Evolutionary conservation across 163 green algal genomes (phyloP).

Genomic region (Trebouxia gelatinosa): DNA sequence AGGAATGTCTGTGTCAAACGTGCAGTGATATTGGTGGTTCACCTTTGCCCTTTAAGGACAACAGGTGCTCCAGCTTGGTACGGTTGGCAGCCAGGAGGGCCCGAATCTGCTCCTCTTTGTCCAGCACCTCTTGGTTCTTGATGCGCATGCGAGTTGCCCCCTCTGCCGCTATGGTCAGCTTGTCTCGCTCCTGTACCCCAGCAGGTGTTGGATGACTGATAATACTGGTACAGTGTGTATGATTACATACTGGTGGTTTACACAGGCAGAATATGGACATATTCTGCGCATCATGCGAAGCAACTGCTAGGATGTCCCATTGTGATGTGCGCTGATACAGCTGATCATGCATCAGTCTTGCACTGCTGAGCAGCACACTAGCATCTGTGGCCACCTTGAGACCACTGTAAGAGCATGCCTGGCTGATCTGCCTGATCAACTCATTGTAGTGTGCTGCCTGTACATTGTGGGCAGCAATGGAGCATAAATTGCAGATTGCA

Average conservation of each 20-base stretch:
- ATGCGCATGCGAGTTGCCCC: constrained; percentile 27
- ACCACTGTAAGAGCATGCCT: too few relatives aligned
- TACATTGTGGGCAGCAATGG: too few relatives aligned
- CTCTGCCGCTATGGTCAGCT: constrained; percentile 34
- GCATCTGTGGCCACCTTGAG: too few relatives aligned
- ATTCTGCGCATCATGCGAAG: neutral
- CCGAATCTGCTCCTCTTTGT: constrained; percentile 37
- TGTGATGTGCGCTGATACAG: neutral
- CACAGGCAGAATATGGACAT: neutral
- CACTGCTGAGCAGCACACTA: neutral
- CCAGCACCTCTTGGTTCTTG: constrained; percentile 22
- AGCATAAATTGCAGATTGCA: too few relatives aligned
- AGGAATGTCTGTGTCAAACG: too few relatives aligned
- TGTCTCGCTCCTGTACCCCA: constrained; percentile 41
- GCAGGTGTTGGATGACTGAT: neutral
- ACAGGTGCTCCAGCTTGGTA: constrained; percentile 7
- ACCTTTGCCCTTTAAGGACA: constrained; percentile 14
- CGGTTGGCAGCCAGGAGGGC: neutral
- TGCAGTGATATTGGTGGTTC: too few relatives aligned
- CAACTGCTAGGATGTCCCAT: neutral
- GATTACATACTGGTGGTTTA: neutral
- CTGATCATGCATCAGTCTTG: neutral
- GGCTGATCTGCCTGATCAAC: too few relatives aligned
- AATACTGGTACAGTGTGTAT: neutral
- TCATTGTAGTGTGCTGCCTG: too few relatives aligned